These are phyloP conservation scores for Massarina eburnea DNA, from an alignment of 2,329 filamentous ascomycete genomes.

Conservation along the genomic window DNA sequence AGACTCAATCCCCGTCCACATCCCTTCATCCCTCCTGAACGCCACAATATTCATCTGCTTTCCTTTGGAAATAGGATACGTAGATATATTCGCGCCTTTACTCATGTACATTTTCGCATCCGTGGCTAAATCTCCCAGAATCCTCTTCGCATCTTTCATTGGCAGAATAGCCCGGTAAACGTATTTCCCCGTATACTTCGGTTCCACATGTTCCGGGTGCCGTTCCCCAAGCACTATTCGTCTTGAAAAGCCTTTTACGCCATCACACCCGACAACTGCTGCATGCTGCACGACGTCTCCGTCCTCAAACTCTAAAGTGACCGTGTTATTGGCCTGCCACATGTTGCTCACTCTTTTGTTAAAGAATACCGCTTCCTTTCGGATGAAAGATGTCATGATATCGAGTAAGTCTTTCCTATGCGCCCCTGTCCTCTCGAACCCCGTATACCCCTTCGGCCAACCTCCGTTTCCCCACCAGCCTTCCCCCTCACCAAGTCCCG, in stretches of 20 bases:
- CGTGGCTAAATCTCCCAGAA: conserved; percentile 37
- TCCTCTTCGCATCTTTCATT: conserved; percentile 42
- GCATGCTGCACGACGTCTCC: conserved; percentile 38
- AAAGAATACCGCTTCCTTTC: conserved; percentile 25
- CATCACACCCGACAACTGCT: conserved; percentile 51
- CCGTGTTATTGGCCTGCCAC: conserved; percentile 40
- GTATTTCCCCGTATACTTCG: conserved; percentile 29
- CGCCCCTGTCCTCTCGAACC: conserved; percentile 44
- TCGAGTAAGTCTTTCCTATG: conserved; percentile 48
- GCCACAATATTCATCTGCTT: conserved; percentile 22
- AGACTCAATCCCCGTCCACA: conserved; percentile 13
- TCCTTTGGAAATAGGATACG: conserved; percentile 29
- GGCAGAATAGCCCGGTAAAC: conserved; percentile 32
- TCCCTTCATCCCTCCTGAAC: conserved; percentile 16
- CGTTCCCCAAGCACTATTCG: conserved; percentile 18
- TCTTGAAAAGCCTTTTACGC: conserved; percentile 44
- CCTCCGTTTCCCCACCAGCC: conserved; percentile 40
- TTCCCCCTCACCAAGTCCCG: conserved; percentile 44
- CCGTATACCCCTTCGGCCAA: conserved; percentile 36
- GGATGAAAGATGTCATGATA: conserved; percentile 52
- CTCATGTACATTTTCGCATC: conserved; percentile 35
- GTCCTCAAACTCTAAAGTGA: conserved; percentile 43
- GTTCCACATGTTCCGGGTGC: conserved; percentile 20
- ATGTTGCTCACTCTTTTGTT: conserved; percentile 24
- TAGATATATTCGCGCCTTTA: conserved; percentile 16